Base-by-base conservation (phyloP, 129 eudicot species). In the Centella asiatica region DNA sequence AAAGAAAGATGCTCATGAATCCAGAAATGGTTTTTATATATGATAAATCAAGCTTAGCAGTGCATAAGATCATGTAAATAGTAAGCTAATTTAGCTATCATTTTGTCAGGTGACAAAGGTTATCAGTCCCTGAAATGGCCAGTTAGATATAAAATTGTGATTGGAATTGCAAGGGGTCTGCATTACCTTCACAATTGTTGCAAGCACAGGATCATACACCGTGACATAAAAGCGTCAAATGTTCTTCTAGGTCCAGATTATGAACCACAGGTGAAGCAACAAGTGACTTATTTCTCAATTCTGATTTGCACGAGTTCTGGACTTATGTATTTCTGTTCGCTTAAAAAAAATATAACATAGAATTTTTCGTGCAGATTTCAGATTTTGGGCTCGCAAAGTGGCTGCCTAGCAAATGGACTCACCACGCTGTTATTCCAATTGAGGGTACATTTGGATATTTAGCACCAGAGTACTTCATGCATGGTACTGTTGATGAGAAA, bases 381-480 rank as follows among this genome's bases (percentile, higher is more conserved):
- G 97, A 90, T 32, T 90, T 90, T 54, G 97, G 97, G n/a, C 89
- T 90, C 0, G 97, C 97, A 5, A 90, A 83, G 69, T 90, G 97
- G 97, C 74, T 90, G 31, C 97, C 97, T 0, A 83, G 76, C 77
- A 79, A 90, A 71, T 78, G 81, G 93, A 86, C 83, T 44, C 95
- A 83, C 72, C 95, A 83, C 53, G 86, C 89, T 14, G 81, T 72
- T 9, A 58, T 74, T 63, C 89, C 95, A 45, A 74, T 90, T 26
- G 97, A 90, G 79, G 97, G 97, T 36, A 90, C 97, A 29, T 90
- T 86, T 49, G 97, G 97, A 29, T 90, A 90, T 80, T 69, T 90
- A 48, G 97, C 97, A 6, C 97, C 97, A 52, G 97, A 89, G 78
- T 89, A 89, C 75, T 85, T 89, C 63, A 77, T 89, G 92, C 88